Conservation (phyloP, 2,329 filamentous ascomycete genomes). For the Fusarium sp. region DNA sequence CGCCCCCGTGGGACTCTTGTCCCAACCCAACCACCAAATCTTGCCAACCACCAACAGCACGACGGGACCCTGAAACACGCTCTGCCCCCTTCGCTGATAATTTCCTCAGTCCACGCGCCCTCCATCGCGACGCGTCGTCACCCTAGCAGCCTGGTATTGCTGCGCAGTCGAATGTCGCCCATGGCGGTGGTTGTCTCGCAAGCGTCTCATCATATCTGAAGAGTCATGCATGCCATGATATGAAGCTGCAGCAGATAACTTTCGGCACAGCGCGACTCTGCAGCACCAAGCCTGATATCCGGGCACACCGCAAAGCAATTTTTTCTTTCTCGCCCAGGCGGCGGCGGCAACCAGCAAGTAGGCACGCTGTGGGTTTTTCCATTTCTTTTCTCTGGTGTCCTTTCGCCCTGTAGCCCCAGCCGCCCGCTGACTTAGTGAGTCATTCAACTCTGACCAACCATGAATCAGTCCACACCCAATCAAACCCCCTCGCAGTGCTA, state of each 20-base stretch:
- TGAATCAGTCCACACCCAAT: conserved; percentile 29
- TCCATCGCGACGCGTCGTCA: conserved; percentile 38
- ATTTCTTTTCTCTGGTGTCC: conserved; percentile 29
- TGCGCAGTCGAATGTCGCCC: conserved; percentile 4
- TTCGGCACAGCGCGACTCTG: conserved; percentile 1
- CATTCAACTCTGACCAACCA: conserved; percentile 46
- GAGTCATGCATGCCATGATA: conserved; percentile 27
- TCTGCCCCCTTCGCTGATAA: conserved; percentile 43
- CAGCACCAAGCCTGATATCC: conserved; percentile 22
- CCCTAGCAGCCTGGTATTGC: conserved; percentile 8
- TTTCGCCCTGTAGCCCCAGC: conserved; percentile 27
- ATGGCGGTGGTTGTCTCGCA: conserved; percentile 33
- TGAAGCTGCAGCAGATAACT: conserved; percentile 11
- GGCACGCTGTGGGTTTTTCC: conserved; percentile 40
- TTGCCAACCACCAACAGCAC: conserved; percentile 40
- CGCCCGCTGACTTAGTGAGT: conserved; percentile 44
- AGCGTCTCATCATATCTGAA: conserved; percentile 42
- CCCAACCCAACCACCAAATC: conserved; percentile 38
- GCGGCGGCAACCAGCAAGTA: conserved; percentile 15
- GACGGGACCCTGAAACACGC: conserved; percentile 46
- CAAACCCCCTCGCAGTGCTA: conserved; percentile 38
- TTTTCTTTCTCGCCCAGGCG: conserved; percentile 23
- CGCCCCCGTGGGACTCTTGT: conserved; percentile 40
- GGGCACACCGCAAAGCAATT: conserved; percentile 36
- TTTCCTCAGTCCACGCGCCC: conserved; percentile 26